Evolutionary conservation across 257 asterid species (phyloP).

Genomic region (Striga asiatica): DNA sequence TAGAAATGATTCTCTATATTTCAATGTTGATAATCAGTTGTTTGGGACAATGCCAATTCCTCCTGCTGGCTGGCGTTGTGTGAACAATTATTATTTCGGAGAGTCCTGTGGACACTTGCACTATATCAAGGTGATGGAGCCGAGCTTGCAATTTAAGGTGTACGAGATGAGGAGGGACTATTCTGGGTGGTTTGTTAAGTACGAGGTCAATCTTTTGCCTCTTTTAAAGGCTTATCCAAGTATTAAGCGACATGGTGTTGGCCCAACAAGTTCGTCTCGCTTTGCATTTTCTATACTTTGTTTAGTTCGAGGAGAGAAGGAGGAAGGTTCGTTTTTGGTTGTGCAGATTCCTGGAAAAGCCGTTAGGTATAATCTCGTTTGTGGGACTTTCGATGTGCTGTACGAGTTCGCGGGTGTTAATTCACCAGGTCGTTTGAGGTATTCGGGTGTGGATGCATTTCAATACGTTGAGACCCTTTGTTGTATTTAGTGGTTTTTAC

Average conservation of each 20-base stretch:
- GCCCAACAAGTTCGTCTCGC: neutral
- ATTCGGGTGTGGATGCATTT: neutral
- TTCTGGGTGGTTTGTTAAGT: conserved; percentile 27
- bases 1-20: neutral
- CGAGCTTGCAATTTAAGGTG: conserved; percentile 9
- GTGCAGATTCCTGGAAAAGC: neutral
- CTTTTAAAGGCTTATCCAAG: neutral
- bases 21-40: neutral
- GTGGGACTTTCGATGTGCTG: neutral
- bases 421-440: neutral
- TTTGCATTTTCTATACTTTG: neutral
- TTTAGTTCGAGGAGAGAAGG: neutral
- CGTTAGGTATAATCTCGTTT: neutral
- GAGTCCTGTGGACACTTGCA: conserved; percentile 25
- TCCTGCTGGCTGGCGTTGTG: neutral
- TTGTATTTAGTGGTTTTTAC: too few species aligned
- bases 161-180: conserved; percentile 25
- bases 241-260: neutral
- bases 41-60: conserved; percentile 13
- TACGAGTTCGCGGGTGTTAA: neutral
- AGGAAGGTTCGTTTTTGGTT: neutral
- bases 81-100: conserved; percentile 13
- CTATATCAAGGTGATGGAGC: neutral
- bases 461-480: neutral
- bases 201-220: conserved; percentile 13